phyloP scores from a whole-genome alignment of 108 stramenopile genomes.

The Licmophora abbreviata region DNA sequence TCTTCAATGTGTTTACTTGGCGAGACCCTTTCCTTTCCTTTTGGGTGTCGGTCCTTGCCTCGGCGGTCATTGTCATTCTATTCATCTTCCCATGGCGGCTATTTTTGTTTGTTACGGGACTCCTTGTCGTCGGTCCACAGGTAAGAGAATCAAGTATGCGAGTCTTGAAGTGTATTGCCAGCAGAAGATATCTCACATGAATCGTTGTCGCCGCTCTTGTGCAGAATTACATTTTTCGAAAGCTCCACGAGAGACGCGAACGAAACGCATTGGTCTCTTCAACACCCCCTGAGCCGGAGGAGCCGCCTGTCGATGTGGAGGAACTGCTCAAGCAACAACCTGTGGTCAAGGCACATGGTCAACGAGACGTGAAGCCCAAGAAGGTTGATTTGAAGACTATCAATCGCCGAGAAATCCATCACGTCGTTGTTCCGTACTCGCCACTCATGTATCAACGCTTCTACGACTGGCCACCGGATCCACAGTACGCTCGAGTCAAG shows the following conservation, averaged over 20 bases:
- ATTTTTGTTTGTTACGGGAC: constrained; percentile 45
- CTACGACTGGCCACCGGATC: constrained; percentile 74
- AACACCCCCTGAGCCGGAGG: no score
- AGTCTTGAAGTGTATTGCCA: not conserved
- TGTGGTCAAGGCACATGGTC: constrained; percentile 1
- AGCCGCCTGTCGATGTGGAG: not conserved
- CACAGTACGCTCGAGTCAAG: constrained; percentile 22
- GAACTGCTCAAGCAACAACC: constrained; percentile 3
- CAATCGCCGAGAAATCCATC: constrained; percentile 30
- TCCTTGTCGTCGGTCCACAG: constrained; percentile 52
- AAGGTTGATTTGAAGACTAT: constrained; percentile 6
- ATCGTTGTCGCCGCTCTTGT: not conserved
- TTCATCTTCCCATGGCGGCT: constrained; percentile 60
- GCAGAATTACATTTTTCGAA: not conserved
- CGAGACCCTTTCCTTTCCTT: constrained; percentile 57
- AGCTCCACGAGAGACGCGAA: not conserved
- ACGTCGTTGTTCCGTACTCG: constrained; percentile 54
- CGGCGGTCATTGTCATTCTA: constrained; percentile 20
- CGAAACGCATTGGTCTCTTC: no score
- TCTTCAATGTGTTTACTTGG: constrained; percentile 62
- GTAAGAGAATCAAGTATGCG: not conserved
- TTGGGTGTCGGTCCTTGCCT: constrained; percentile 23
- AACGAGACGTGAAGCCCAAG: not conserved
- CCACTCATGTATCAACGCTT: constrained; percentile 48
- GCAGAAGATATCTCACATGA: not conserved